phyloP scores from a whole-genome alignment of 108 stramenopile species.

The Chaetoceros tenuissimus region DNA sequence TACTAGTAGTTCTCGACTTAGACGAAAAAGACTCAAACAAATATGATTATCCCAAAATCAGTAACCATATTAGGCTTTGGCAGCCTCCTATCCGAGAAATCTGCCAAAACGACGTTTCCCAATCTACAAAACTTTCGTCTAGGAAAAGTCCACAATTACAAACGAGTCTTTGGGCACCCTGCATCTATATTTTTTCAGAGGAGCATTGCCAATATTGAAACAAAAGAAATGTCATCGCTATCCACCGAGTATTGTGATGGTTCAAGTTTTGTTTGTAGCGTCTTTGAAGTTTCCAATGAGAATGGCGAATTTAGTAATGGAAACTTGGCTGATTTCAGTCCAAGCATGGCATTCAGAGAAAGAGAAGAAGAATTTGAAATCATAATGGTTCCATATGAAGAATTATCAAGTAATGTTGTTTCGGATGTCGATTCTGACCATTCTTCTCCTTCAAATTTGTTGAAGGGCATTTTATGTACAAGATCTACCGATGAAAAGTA shows the following conservation, averaged over 20 bases:
- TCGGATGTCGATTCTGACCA: background rate
- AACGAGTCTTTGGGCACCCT: constrained; percentile 75
- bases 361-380: constrained; percentile 68
- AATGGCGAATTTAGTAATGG: constrained; percentile 1
- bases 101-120: constrained; percentile 66
- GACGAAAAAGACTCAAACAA: no score
- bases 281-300: constrained; percentile 65
- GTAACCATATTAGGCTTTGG: constrained; percentile 81
- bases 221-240: constrained; percentile 64
- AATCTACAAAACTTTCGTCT: constrained; percentile 63
- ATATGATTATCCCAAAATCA: no score
- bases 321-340: constrained; percentile 21
- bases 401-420: constrained; percentile 1
- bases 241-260: constrained; percentile 46
- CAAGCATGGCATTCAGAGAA: constrained; percentile 28
- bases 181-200: constrained; percentile 79
- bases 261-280: constrained; percentile 48
- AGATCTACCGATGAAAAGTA: constrained; percentile 61
- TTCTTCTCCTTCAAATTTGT: background rate
- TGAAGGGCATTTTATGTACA: constrained; percentile 51
- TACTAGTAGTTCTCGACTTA: no score
- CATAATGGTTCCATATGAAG: constrained; percentile 30
- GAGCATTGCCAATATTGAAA: constrained; percentile 61
- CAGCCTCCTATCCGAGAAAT: constrained; percentile 52
- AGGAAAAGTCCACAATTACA: constrained; percentile 62